Conservation (phyloP, 352 stramenopile genomes). For the Globisporangium solare region DNA sequence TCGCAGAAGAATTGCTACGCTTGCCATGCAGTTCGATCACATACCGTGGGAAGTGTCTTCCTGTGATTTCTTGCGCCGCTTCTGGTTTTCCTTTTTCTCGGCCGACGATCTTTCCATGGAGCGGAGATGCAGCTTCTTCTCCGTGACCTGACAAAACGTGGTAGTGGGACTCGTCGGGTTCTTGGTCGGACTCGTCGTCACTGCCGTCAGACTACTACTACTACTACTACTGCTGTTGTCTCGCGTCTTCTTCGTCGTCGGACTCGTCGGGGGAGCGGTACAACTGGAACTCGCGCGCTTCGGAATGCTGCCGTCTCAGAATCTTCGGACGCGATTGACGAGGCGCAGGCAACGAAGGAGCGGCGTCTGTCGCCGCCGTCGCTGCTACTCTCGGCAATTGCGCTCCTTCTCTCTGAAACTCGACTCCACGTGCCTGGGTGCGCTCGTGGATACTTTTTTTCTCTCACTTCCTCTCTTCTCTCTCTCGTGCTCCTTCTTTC, state of each 20-base stretch:
- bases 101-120: constrained; percentile 48
- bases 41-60: constrained; percentile 27
- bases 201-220: constrained; percentile 1
- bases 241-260: constrained; percentile 18
- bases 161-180: constrained; percentile 2
- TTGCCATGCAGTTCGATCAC: too few species aligned
- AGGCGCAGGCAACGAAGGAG: constrained; percentile 10
- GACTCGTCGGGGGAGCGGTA: constrained; percentile 11
- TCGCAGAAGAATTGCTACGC: too few species aligned
- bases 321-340: constrained; percentile 8
- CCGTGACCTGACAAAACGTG: constrained; percentile 12
- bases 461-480: too few species aligned
- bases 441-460: constrained; percentile 10
- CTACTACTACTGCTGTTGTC: constrained; percentile 7
- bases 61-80: constrained; percentile 66
- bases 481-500: too few species aligned
- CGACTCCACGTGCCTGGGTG: constrained; percentile 5
- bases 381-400: constrained; percentile 12
- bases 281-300: constrained; percentile 15
- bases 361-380: constrained; percentile 13
- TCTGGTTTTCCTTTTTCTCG: constrained; percentile 51
- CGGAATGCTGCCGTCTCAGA: constrained; percentile 14
- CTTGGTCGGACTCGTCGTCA: constrained; percentile 8
- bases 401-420: constrained; percentile 10
- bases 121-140: constrained; percentile 62